Percentiles rank a stretch among this genome's conserved stretches.
These are phyloP conservation scores for Dryas octopetala DNA, from an alignment of 306 rosid species.

Conservation along the genomic window DNA sequence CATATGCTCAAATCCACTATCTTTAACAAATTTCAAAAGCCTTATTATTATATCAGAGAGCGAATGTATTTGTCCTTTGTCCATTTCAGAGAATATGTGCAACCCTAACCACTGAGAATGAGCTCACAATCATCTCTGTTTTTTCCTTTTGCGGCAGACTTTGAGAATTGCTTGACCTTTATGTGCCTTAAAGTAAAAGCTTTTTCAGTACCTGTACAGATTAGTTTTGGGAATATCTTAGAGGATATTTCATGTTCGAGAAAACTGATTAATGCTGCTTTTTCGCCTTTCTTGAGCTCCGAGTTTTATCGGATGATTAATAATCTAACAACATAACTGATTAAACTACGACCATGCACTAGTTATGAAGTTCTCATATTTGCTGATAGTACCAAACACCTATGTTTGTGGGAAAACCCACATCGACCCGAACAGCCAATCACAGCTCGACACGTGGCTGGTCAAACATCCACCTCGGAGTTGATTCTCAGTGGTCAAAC, in stretches of 20 bases:
- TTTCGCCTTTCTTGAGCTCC: no score
- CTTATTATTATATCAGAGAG: background rate
- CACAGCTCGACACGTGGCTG: no score
- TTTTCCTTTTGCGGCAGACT: background rate
- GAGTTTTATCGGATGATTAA: no score
- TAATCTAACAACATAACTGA: no score
- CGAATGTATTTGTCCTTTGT: background rate
- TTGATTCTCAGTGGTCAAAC: no score
- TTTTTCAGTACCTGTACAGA: background rate
- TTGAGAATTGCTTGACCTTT: slow-evolving; percentile 27
- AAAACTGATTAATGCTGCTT: no score
- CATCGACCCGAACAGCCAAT: no score
- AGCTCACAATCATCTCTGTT: slow-evolving; percentile 27
- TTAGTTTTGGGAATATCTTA: slow-evolving; percentile 7
- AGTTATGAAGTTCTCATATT: no score
- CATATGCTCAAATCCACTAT: slow-evolving; percentile 32
- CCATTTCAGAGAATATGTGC: slow-evolving; percentile 14
- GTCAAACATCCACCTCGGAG: no score
- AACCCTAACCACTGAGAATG: slow-evolving; percentile 22
- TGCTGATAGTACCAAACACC: no score
- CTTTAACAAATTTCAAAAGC: slow-evolving; percentile 14
- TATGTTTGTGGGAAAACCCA: no score
- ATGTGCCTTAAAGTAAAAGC: slow-evolving; percentile 5
- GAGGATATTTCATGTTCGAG: slow-evolving; percentile 17
- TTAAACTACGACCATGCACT: no score